Conservation (phyloP, 805 yeast genomes). For the Candida ascalaphidarum region DNA sequence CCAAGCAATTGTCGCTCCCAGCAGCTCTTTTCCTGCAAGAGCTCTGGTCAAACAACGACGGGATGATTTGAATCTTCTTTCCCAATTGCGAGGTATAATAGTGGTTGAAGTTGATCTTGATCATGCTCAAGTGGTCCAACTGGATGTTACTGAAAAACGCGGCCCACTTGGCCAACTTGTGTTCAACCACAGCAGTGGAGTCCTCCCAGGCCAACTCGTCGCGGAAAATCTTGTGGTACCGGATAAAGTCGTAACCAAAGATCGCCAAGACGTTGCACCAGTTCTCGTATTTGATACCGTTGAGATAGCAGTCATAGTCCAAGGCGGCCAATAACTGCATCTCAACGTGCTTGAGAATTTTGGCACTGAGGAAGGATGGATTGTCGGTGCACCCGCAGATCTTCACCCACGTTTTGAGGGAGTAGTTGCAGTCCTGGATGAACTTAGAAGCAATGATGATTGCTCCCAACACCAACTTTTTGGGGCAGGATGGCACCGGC, state of each 20-base stretch:
- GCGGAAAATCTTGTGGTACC: conserved; percentile 19
- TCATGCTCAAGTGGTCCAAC: conserved; percentile 11
- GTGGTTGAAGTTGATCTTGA: conserved; percentile 16
- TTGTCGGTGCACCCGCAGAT: conserved; percentile 47
- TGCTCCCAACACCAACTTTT: conserved; percentile 59
- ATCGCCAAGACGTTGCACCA: conserved; percentile 36
- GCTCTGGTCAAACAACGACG: too few species aligned
- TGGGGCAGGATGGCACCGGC: conserved; percentile 38
- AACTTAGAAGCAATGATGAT: conserved; percentile 68
- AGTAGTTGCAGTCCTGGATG: conserved; percentile 62
- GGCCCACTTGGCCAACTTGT: conserved; percentile 20
- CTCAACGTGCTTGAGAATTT: conserved; percentile 47
- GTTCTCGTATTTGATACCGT: conserved; percentile 37
- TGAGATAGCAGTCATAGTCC: conserved; percentile 50
- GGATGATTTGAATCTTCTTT: too few species aligned
- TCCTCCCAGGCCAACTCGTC: conserved; percentile 18
- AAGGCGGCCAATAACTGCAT: conserved; percentile 41
- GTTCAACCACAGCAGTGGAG: conserved; percentile 9
- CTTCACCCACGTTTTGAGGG: conserved; percentile 64
- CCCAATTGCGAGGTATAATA: conserved; percentile 23
- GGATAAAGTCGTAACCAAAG: conserved; percentile 35
- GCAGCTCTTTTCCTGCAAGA: too few species aligned
- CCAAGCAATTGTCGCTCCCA: too few species aligned
- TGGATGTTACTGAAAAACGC: conserved; percentile 16
- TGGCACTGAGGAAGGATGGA: conserved; percentile 11